Evolutionary conservation across 306 rosid species (phyloP).

Genomic region (Pyrus communis): DNA sequence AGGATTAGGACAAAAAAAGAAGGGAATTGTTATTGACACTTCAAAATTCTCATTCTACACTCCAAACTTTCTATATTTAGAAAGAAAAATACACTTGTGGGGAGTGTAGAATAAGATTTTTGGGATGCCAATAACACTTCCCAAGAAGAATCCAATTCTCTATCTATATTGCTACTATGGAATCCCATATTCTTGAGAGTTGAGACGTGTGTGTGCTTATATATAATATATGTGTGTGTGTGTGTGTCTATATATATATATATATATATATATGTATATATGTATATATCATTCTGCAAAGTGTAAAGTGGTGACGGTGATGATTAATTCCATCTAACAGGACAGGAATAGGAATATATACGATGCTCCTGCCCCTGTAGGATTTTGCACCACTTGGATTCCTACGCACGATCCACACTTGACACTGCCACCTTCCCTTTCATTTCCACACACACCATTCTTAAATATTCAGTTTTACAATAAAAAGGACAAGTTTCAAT

Average conservation of each 20-base stretch:
- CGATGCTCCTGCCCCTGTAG: neutral
- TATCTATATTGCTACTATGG: neutral
- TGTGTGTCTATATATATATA: too few relatives aligned
- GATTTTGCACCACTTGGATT: neutral
- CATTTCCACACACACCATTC: neutral
- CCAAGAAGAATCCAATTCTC: constrained; percentile 39
- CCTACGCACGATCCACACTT: neutral
- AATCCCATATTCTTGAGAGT: constrained; percentile 20
- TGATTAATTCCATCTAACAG: neutral
- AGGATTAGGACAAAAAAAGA: constrained; percentile 25
- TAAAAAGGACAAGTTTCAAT: neutral
- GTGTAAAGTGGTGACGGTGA: neutral
- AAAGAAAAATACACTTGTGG: too few relatives aligned
- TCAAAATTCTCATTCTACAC: too few relatives aligned
- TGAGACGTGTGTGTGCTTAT: neutral
- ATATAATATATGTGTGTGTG: too few relatives aligned
- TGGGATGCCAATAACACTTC: too few relatives aligned
- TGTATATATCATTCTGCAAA: neutral
- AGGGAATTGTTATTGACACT: too few relatives aligned
- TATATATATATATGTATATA: neutral
- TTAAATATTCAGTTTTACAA: neutral
- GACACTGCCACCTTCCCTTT: neutral
- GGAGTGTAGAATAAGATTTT: too few relatives aligned
- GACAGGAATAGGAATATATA: neutral
- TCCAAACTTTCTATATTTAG: too few relatives aligned